Evolutionary conservation across 768 basidiomycete species (phyloP), one percentile per base, ranked within the genome.

Genomic region (Scleroderma bovista): DNA sequence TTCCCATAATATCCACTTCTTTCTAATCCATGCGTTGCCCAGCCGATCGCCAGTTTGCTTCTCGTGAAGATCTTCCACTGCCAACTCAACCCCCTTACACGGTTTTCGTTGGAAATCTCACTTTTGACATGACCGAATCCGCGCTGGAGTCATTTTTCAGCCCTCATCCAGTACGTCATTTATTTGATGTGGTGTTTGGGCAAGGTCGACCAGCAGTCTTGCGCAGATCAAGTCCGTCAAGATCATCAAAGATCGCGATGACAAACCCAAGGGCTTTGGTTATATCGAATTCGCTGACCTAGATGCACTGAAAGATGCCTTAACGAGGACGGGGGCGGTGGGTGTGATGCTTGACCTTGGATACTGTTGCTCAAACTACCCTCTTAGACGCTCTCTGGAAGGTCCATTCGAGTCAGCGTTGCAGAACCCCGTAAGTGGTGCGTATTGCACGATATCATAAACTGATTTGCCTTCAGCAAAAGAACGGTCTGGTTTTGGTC

Each of bases 231-330:
- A 88, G 64, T 84, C 84, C 17, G 79, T 92, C 55, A 94, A 97
- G 73, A 88, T 98, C 53, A 95, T 98, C 68, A 86, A 79, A 63
- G 94, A 94, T 59, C 78, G 82, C 51, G 93, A 94, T 47, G 93
- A 94, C 44, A 93, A 92, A 65, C 91, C 94, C 17, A 97, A 97
- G 68, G 96, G 96, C 1, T 98, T 97, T 70, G 96, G 95, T 31
- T 98, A 99, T 66, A 83, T 97, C 51, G 96, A 99, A 65, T 98
- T 98, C 61, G 78, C 76, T n/a, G 86, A 85, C 46, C 61, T 93
- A 50, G 91, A 94, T 17, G 85, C 81, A 42, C 71, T 98, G 45
- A 94, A 94, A 70, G 83, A 84, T 51, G 96, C 87, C 5, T 70
- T 99, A 33, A 69, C 75, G 19, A 86, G 81, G 69, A 78, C 74